These are phyloP conservation scores for Sarocladium oryzae DNA, from an alignment of 2,329 filamentous ascomycete species.

Conservation along the genomic window DNA sequence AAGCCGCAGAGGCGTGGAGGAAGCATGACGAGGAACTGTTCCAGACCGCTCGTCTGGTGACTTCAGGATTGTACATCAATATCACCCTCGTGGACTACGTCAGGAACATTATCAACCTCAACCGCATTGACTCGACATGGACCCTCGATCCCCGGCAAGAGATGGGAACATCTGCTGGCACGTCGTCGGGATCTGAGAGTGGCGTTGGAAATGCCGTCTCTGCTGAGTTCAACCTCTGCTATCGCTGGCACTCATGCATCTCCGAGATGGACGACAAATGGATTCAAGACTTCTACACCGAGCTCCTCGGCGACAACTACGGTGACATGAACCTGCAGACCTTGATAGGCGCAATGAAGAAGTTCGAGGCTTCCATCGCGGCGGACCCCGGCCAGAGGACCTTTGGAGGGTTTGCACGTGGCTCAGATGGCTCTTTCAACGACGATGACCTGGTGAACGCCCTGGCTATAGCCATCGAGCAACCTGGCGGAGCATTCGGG, in stretches of 20 bases:
- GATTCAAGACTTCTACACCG: constrained; percentile 63
- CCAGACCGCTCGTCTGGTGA: constrained; percentile 70
- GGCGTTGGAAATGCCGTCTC: constrained; percentile 79
- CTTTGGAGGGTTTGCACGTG: constrained; percentile 61
- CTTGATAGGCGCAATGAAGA: constrained; percentile 55
- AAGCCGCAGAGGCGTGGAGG: constrained; percentile 47
- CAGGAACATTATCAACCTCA: constrained; percentile 63
- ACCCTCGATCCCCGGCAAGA: constrained; percentile 70
- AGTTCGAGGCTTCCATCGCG: constrained; percentile 55
- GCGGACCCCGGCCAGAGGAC: constrained; percentile 62
- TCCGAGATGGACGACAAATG: constrained; percentile 69
- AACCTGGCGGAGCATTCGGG: constrained; percentile 69
- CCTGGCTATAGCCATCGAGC: constrained; percentile 63
- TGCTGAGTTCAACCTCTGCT: constrained; percentile 83
- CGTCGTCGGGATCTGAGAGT: constrained; percentile 52
- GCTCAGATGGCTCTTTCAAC: constrained; percentile 59
- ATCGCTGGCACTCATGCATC: constrained; percentile 81
- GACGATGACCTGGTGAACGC: constrained; percentile 73
- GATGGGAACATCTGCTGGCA: constrained; percentile 50
- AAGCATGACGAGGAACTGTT: constrained; percentile 74
- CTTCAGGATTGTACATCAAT: constrained; percentile 70
- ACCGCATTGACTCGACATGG: constrained; percentile 62
- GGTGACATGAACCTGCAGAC: constrained; percentile 50
- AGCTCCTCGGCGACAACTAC: constrained; percentile 51
- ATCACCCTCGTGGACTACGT: constrained; percentile 75